Percentiles rank a stretch among this genome's conserved stretches.
phyloP scores from a whole-genome alignment of 2,329 filamentous ascomycete species.

The Arthrobotrys sphaeroides region DNA sequence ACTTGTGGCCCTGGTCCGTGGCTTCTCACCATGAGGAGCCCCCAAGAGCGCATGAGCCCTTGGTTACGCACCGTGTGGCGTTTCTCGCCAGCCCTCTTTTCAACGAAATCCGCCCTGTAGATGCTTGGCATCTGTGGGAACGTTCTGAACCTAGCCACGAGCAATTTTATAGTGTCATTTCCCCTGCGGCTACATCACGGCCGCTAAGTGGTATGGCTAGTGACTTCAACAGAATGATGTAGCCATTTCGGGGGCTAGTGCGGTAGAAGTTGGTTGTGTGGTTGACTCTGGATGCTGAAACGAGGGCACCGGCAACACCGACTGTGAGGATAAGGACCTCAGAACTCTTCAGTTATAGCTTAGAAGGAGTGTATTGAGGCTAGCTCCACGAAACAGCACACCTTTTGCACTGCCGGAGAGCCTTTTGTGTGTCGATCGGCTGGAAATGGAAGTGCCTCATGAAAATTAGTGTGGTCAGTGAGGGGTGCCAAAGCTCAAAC shows the following conservation, averaged over 20 bases:
- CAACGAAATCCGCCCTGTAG: constrained; percentile 14
- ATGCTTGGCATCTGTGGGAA: not conserved
- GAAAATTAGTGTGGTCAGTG: constrained; percentile 30
- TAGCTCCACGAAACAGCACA: constrained; percentile 26
- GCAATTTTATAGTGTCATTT: constrained; percentile 21
- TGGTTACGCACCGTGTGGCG: constrained; percentile 22
- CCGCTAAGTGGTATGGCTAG: constrained; percentile 25
- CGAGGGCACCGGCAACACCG: constrained; percentile 33
- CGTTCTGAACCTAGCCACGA: constrained; percentile 25
- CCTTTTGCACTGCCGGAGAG: constrained; percentile 21
- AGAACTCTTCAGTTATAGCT: constrained; percentile 5
- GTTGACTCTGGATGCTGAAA: constrained; percentile 5
- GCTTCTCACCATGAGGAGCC: not conserved
- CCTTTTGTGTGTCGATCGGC: constrained; percentile 39
- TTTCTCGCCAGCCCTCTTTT: constrained; percentile 5
- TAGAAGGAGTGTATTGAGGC: constrained; percentile 7
- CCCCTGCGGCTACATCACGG: constrained; percentile 26
- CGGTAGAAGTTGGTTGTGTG: constrained; percentile 2
- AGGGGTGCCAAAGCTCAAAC: constrained; percentile 1
- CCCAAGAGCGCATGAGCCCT: constrained; percentile 7
- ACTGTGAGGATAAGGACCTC: constrained; percentile 17
- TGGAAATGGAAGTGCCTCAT: constrained; percentile 47
- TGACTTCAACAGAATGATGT: constrained; percentile 6
- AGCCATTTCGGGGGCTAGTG: not conserved
- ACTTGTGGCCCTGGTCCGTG: not conserved